These are phyloP conservation scores for Vitis labrusca DNA, from an alignment of 164 flowering plant genomes.

Conservation along the genomic window DNA sequence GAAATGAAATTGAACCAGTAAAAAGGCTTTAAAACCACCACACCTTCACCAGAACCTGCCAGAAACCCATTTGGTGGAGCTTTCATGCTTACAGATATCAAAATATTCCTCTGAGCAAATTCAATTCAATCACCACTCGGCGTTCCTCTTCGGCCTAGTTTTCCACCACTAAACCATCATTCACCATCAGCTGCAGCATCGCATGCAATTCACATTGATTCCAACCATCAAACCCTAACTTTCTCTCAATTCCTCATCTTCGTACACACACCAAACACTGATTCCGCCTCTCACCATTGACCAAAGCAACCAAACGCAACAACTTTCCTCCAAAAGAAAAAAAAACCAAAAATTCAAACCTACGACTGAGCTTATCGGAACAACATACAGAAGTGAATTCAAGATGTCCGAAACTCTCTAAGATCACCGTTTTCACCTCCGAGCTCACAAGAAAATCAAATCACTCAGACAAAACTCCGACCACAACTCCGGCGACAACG, in stretches of 20 bases:
- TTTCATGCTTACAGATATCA: conserved; percentile 51
- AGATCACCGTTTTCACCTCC: too few species aligned
- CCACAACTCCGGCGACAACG: not conserved
- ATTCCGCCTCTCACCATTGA: not conserved
- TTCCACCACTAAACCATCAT: conserved; percentile 1
- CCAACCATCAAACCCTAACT: conserved; percentile 13
- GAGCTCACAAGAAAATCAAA: too few species aligned
- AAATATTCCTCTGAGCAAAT: not conserved
- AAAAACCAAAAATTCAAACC: conserved; percentile 3
- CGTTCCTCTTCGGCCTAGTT: not conserved
- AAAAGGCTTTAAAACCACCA: not conserved
- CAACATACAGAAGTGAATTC: too few species aligned
- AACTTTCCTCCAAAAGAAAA: not conserved
- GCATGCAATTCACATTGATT: not conserved
- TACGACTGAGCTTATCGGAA: too few species aligned
- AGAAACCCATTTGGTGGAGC: conserved; percentile 68
- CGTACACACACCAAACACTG: not conserved
- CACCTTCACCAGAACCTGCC: conserved; percentile 71
- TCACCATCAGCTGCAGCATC: conserved; percentile 6
- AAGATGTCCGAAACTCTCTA: too few species aligned
- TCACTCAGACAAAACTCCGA: not conserved
- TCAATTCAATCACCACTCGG: conserved; percentile 12
- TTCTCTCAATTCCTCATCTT: not conserved
- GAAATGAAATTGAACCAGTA: not conserved
- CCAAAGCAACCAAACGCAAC: not conserved